A percentile compares a stretch with the other conserved stretches of the same genome.
Evolutionary conservation across 805 yeast genomes (phyloP).

Genomic region (Nakazawaea pomicola): DNA sequence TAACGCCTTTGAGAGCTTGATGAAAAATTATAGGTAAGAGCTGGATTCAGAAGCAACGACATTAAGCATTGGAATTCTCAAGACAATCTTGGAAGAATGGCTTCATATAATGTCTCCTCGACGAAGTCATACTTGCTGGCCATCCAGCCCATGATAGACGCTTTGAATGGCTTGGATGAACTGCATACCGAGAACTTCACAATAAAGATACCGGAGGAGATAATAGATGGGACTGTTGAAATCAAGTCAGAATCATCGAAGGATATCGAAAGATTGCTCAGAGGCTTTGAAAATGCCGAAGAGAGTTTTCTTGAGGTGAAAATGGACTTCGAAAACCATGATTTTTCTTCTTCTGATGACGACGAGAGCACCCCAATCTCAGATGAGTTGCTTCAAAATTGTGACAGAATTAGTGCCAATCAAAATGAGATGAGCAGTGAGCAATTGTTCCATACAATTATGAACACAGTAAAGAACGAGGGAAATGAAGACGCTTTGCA

Average conservation of each 20-base stretch:
- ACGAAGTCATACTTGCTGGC: constrained; percentile 77
- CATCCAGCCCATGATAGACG: constrained; percentile 63
- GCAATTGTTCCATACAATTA: constrained; percentile 24
- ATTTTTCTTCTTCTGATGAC: constrained; percentile 3
- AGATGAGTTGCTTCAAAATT: constrained; percentile 25
- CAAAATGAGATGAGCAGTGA: constrained; percentile 13
- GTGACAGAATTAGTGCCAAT: constrained; percentile 23
- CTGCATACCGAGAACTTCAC: constrained; percentile 5
- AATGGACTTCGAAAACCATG: constrained; percentile 12
- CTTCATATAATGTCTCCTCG: constrained; percentile 53
- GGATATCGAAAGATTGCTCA: constrained; percentile 21
- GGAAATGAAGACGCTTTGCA: constrained; percentile 59
- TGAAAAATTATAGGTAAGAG: too few relatives aligned
- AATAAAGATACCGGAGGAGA: constrained; percentile 22
- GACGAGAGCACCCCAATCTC: constrained; percentile 10
- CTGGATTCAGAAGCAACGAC: too few relatives aligned
- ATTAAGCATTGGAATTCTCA: too few relatives aligned
- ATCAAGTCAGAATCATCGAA: constrained; percentile 20
- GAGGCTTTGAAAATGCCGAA: constrained; percentile 28
- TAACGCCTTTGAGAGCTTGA: too few relatives aligned
- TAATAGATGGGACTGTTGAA: constrained; percentile 26
- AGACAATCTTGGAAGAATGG: constrained; percentile 29
- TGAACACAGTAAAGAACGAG: constrained; percentile 29
- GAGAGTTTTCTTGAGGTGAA: constrained; percentile 15
- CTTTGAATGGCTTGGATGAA: constrained; percentile 29